Conservation (phyloP, 2,329 filamentous ascomycete genomes). For the Aureobasidium uvarum region DNA sequence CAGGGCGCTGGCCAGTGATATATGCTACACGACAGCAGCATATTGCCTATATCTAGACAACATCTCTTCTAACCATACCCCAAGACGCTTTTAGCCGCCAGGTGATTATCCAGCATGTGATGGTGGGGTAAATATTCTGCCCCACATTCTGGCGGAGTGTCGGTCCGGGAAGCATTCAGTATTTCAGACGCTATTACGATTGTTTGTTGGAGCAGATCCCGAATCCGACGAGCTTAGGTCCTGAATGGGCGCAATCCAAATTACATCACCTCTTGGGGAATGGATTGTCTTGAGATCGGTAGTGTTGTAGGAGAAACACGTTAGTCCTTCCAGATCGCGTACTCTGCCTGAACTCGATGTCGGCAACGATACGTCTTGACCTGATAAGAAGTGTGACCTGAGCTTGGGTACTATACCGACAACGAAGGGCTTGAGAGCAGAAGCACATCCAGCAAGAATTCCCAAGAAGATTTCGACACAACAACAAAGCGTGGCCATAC, state of each 20-base stretch:
- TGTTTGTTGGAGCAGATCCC: neutral
- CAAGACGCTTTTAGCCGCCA: slow-evolving; percentile 20
- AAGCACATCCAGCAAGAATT: neutral
- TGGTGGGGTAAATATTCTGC: neutral
- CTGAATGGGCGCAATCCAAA: neutral
- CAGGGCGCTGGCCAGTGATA: neutral
- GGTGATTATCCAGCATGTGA: slow-evolving; percentile 21
- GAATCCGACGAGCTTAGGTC: neutral
- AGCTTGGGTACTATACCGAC: neutral
- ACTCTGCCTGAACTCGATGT: neutral
- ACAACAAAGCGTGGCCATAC: slow-evolving; percentile 1
- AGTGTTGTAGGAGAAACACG: slow-evolving; percentile 9
- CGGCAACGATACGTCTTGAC: neutral
- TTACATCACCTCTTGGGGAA: slow-evolving; percentile 1
- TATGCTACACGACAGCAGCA: slow-evolving; percentile 2
- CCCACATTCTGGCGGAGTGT: neutral
- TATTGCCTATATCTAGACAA: slow-evolving; percentile 18
- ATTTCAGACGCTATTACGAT: neutral
- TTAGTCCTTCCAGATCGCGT: neutral
- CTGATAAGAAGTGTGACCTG: neutral
- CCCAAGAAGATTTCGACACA: neutral
- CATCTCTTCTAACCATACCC: neutral
- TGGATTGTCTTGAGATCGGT: neutral
- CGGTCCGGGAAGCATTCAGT: neutral
- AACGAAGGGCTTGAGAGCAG: neutral